These are phyloP conservation scores for Curvularia sp. DNA, from an alignment of 2,329 filamentous ascomycete species.

Conservation along the genomic window DNA sequence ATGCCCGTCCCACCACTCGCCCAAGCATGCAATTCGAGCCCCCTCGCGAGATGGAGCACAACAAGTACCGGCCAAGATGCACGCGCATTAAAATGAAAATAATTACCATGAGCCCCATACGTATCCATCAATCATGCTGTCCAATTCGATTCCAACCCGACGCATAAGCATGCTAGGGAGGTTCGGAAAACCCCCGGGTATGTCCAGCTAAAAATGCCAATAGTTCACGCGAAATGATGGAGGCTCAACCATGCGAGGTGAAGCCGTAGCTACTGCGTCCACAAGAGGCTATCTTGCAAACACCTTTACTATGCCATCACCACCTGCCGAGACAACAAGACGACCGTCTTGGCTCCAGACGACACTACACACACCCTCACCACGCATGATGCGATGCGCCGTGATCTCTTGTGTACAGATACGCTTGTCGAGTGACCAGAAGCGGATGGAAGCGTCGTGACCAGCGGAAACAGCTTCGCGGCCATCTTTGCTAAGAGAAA, in stretches of 20 bases:
- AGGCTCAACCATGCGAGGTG: constrained; percentile 14
- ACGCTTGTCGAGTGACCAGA: constrained; percentile 97
- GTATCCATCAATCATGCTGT: constrained; percentile 25
- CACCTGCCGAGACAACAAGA: constrained; percentile 92
- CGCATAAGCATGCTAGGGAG: constrained; percentile 9
- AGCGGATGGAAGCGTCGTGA: constrained; percentile 92
- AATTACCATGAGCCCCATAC: constrained; percentile 26
- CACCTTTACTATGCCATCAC: constrained; percentile 95
- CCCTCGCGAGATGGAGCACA: constrained; percentile 3
- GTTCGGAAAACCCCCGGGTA: constrained; percentile 18
- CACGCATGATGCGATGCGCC: constrained; percentile 90
- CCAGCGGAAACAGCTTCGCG: constrained; percentile 94
- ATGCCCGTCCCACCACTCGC: constrained; percentile 4
- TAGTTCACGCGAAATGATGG: constrained; percentile 20
- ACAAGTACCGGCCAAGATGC: constrained; percentile 3
- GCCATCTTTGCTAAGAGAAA: constrained; percentile 91
- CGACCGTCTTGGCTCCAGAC: constrained; percentile 96
- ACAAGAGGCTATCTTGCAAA: constrained; percentile 58
- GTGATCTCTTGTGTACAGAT: constrained; percentile 96
- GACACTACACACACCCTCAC: constrained; percentile 91
- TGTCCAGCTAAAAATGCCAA: constrained; percentile 33
- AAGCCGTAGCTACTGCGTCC: constrained; percentile 15
- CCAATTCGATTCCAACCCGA: constrained; percentile 6
- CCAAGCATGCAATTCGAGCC: constrained; percentile 1
- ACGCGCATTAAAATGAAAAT: constrained; percentile 11